These are phyloP conservation scores for Rhizophlyctis rosea DNA, from an alignment of 192 early-diverging fungal species.

Conservation along the genomic window DNA sequence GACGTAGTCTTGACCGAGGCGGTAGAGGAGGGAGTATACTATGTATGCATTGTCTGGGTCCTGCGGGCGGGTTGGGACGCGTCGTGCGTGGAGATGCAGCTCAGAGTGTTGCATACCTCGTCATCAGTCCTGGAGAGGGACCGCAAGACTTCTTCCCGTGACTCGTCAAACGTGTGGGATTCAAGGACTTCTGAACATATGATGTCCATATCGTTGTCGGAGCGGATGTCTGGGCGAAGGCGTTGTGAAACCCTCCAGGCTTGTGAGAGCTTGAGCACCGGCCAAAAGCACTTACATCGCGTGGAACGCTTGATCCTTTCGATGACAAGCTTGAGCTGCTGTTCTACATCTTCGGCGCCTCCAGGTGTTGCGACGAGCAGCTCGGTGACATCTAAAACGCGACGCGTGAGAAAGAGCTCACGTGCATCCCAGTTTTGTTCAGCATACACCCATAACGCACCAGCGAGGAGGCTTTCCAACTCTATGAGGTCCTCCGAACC, in stretches of 20 bases:
- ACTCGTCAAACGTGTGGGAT: neutral
- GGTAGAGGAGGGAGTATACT: slow-evolving; percentile 28
- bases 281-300: neutral
- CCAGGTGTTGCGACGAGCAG: neutral
- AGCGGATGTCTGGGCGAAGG: neutral
- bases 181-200: neutral
- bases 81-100: neutral
- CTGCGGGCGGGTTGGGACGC: neutral
- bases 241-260: neutral
- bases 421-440: neutral
- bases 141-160: neutral
- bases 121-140: neutral
- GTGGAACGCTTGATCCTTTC: neutral
- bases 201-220: neutral
- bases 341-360: neutral
- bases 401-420: neutral
- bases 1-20: slow-evolving; percentile 20
- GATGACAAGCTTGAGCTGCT: neutral
- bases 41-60: neutral
- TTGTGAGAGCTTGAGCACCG: neutral
- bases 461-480: neutral
- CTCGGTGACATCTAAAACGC: neutral
- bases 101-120: neutral
- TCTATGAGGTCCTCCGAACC: neutral
- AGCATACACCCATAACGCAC: neutral